Evolutionary conservation across 1,284 basidiomycete species (phyloP).

Genomic region (Tilletia horrida): DNA sequence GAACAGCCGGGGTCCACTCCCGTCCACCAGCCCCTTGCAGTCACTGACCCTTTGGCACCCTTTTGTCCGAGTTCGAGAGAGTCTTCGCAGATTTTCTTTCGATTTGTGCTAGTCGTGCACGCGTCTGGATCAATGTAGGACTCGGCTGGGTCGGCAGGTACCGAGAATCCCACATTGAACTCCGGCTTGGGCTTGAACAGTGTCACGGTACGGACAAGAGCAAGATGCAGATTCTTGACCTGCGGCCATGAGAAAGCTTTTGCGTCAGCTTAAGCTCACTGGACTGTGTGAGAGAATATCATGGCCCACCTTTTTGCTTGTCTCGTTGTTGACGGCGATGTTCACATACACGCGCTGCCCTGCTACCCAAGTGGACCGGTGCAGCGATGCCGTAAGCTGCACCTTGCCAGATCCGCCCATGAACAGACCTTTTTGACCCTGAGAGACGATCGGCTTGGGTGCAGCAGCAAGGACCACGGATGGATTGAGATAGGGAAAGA

Average conservation of each 20-base stretch:
- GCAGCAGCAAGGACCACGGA: constrained; percentile 66
- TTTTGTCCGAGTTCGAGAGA: constrained; percentile 48
- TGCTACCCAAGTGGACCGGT: constrained; percentile 76
- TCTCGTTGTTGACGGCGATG: constrained; percentile 70
- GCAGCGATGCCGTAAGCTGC: constrained; percentile 69
- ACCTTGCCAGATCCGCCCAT: constrained; percentile 67
- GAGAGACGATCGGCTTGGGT: constrained; percentile 65
- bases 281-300: too few relatives aligned
- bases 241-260: background rate
- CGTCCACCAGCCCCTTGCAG: constrained; percentile 50
- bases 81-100: constrained; percentile 48
- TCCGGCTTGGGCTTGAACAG: constrained; percentile 65
- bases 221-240: constrained; percentile 65
- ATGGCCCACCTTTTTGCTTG: constrained; percentile 63
- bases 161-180: constrained; percentile 53
- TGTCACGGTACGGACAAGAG: constrained; percentile 70
- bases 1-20: constrained; percentile 41
- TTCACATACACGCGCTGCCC: constrained; percentile 77
- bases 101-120: constrained; percentile 41
- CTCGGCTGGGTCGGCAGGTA: constrained; percentile 24
- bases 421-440: constrained; percentile 64
- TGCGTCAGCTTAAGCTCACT: background rate
- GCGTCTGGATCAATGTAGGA: constrained; percentile 41
- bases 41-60: constrained; percentile 41
- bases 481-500: constrained; percentile 77